These are phyloP conservation scores for Flaveria bidentis DNA, from an alignment of 129 eudicot genomes.

Conservation along the genomic window DNA sequence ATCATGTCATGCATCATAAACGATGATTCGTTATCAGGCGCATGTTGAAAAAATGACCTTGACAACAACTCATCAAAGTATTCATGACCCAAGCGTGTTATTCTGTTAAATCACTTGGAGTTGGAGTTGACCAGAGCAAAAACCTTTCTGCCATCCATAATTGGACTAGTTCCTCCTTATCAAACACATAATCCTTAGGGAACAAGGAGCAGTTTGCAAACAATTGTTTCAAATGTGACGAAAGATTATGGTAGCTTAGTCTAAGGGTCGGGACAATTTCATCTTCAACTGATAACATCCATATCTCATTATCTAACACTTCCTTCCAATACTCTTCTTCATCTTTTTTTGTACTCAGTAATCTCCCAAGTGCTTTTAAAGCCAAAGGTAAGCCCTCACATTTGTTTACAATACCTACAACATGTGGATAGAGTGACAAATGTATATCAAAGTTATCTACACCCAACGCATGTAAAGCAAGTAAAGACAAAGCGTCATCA, in stretches of 20 bases:
- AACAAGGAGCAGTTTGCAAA: neutral
- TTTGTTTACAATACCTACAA: neutral
- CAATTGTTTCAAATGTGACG: neutral
- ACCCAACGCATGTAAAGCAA: conserved; percentile 5
- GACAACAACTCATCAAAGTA: neutral
- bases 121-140: neutral
- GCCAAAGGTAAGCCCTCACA: neutral
- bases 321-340: neutral
- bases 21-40: neutral
- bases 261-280: neutral
- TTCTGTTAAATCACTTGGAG: neutral
- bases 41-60: neutral
- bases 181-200: neutral
- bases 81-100: neutral
- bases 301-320: neutral
- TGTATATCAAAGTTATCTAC: neutral
- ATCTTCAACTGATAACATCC: neutral
- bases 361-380: neutral
- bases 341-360: neutral
- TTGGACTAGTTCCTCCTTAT: neutral
- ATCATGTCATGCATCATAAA: neutral
- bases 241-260: neutral
- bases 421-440: neutral
- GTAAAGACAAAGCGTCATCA: neutral
- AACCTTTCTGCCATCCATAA: neutral